Evolutionary conservation across 352 stramenopile genomes (phyloP).

Genomic region (Globisporangium takayamanum): DNA sequence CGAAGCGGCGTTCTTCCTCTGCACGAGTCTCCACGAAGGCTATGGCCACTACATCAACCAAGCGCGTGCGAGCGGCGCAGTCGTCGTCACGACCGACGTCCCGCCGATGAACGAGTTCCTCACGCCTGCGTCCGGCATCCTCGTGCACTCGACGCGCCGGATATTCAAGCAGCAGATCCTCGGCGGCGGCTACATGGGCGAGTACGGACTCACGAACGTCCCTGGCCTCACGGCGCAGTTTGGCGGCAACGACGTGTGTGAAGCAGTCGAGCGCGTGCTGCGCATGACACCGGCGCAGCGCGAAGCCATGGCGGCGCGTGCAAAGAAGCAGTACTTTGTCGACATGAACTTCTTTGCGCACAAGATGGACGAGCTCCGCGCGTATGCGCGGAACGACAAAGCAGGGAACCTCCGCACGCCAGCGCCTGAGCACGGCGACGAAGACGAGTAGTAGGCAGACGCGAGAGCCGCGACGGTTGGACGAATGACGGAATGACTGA

Average conservation of each 20-base stretch:
- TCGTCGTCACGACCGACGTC: conserved; percentile 53
- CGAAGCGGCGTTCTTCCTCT: conserved; percentile 38
- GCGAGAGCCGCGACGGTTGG: neutral
- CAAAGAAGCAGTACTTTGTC: conserved; percentile 52
- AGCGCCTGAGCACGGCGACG: neutral
- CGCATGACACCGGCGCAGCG: conserved; percentile 38
- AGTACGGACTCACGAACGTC: conserved; percentile 42
- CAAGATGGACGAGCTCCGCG: conserved; percentile 51
- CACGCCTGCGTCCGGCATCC: conserved; percentile 31
- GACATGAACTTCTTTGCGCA: conserved; percentile 56
- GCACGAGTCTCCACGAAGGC: conserved; percentile 43
- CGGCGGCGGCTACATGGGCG: conserved; percentile 33
- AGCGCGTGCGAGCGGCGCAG: conserved; percentile 29
- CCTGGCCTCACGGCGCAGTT: conserved; percentile 38
- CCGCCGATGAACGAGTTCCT: conserved; percentile 61
- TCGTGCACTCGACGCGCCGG: conserved; percentile 27
- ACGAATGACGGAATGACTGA: neutral
- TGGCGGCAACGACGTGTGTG: conserved; percentile 30
- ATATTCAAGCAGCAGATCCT: conserved; percentile 40
- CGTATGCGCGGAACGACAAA: conserved; percentile 19
- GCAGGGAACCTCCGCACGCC: conserved; percentile 5
- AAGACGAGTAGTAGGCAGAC: neutral
- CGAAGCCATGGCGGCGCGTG: conserved; percentile 29
- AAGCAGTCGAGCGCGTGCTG: conserved; percentile 44
- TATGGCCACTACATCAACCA: conserved; percentile 71